Evolutionary conservation across 2,329 filamentous ascomycete genomes (phyloP).

Genomic region (Diaporthe helianthi): DNA sequence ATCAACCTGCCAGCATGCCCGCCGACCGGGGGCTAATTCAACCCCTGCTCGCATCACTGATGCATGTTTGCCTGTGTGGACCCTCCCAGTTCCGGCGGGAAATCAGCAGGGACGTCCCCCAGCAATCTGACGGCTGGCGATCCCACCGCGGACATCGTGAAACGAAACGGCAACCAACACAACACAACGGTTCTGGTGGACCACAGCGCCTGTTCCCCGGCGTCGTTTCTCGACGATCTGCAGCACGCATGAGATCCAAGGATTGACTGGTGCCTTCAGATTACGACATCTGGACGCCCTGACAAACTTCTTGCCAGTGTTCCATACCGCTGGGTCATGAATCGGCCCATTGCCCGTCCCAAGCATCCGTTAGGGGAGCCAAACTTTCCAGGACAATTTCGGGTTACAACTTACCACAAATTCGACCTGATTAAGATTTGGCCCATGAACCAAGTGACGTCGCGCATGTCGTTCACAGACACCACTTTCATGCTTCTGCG

Average conservation of each 20-base stretch:
- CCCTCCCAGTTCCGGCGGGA: too few species aligned
- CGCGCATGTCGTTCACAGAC: constrained; percentile 5
- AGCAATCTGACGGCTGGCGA: constrained; percentile 6
- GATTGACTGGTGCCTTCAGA: too few species aligned
- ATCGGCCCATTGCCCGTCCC: constrained; percentile 20
- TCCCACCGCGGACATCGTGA: constrained; percentile 11
- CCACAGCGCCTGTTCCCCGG: neutral
- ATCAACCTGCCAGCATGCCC: constrained; percentile 2
- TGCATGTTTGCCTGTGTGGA: neutral
- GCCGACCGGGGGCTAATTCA: neutral
- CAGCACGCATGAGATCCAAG: constrained; percentile 17
- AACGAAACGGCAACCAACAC: constrained; percentile 19
- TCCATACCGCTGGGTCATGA: constrained; percentile 18
- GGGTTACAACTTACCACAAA: neutral
- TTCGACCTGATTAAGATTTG: neutral
- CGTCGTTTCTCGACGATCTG: constrained; percentile 12
- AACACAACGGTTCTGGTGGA: constrained; percentile 20
- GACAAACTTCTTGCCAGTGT: constrained; percentile 18
- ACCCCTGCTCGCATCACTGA: neutral
- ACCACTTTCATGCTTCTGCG: constrained; percentile 7
- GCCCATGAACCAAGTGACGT: constrained; percentile 10
- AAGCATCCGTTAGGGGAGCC: neutral
- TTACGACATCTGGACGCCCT: neutral
- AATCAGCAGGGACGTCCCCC: constrained; percentile 11
- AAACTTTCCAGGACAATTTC: constrained; percentile 5